Percentiles rank a stretch among this genome's conserved stretches.
Conservation (phyloP, 306 rosid species). For the Alnus glutinosa region DNA sequence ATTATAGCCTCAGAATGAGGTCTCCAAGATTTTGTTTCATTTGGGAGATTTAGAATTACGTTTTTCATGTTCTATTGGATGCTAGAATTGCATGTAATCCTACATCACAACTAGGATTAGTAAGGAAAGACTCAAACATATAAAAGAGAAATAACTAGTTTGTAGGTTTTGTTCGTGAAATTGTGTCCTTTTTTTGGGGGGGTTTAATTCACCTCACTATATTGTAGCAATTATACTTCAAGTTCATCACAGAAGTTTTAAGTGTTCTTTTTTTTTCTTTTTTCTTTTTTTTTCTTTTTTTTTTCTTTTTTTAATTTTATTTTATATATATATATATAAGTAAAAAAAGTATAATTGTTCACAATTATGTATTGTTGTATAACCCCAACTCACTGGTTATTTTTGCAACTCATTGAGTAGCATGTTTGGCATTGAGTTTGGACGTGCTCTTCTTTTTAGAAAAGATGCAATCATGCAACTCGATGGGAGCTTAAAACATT, state of each 20-base stretch:
- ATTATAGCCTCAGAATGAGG: constrained; percentile 43
- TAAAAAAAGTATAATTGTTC: too few species aligned
- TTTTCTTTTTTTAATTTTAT: too few species aligned
- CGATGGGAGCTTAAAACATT: not conserved
- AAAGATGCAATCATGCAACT: not conserved
- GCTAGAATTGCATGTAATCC: constrained; percentile 26
- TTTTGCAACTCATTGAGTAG: not conserved
- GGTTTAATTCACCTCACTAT: not conserved
- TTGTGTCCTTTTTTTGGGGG: not conserved
- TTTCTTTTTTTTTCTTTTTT: too few species aligned
- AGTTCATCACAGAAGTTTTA: not conserved
- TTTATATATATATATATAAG: too few species aligned
- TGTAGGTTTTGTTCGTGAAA: not conserved
- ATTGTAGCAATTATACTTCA: constrained; percentile 21
- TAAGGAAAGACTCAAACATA: constrained; percentile 25
- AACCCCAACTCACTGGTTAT: not conserved
- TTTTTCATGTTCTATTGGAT: constrained; percentile 24
- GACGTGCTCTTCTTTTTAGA: not conserved
- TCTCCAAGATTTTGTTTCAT: constrained; percentile 37
- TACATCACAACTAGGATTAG: constrained; percentile 31
- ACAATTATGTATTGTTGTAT: not conserved
- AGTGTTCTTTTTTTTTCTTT: not conserved
- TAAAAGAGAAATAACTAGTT: constrained; percentile 16
- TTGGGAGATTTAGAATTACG: constrained; percentile 33
- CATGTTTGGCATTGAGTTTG: not conserved